phyloP scores from a whole-genome alignment of 352 stramenopile species.

The Saprolegnia parasitica region DNA sequence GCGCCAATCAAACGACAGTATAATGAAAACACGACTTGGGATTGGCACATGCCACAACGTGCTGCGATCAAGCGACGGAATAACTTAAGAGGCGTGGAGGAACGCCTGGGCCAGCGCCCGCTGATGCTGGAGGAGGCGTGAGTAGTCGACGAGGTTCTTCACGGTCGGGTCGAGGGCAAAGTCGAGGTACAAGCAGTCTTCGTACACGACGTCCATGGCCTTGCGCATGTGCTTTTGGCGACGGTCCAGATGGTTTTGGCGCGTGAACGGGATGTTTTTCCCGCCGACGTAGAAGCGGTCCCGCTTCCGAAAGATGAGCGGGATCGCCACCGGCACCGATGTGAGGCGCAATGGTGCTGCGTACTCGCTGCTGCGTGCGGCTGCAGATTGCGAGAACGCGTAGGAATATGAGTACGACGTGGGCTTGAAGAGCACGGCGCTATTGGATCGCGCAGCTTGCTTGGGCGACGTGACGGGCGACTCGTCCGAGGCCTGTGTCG shows the following conservation, averaged over 20 bases:
- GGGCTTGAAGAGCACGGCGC: background rate
- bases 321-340: constrained; percentile 19
- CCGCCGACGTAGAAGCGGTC: constrained; percentile 22
- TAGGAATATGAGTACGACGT: constrained; percentile 3
- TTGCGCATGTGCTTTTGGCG: background rate
- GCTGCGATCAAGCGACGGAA: background rate
- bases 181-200: constrained; percentile 8
- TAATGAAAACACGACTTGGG: too few relatives aligned
- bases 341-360: background rate
- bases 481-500: constrained; percentile 6
- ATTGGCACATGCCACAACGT: background rate
- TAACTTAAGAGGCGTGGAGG: background rate
- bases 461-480: background rate
- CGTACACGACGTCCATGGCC: constrained; percentile 2
- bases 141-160: constrained; percentile 8
- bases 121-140: background rate
- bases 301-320: background rate
- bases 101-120: constrained; percentile 7
- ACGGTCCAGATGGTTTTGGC: constrained; percentile 17
- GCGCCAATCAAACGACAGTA: too few relatives aligned
- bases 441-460: background rate
- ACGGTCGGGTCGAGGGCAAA: background rate
- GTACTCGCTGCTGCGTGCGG: background rate
- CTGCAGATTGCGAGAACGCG: background rate
- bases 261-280: constrained; percentile 28